phyloP scores from a whole-genome alignment of 768 basidiomycete species.

The Panellus pusillus region DNA sequence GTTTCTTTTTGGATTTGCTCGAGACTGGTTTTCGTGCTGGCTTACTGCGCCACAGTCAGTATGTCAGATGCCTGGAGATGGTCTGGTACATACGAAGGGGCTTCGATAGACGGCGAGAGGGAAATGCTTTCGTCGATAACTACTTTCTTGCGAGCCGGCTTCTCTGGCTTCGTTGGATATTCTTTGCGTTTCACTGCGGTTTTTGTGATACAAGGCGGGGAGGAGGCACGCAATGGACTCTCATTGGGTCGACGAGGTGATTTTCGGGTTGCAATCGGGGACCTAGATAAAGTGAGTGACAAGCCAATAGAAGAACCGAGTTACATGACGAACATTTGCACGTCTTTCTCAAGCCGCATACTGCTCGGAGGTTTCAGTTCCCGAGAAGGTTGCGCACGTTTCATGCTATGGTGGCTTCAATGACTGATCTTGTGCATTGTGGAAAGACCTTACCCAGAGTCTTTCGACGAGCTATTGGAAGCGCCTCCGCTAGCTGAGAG shows the following conservation, averaged over 20 bases:
- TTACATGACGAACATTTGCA: background rate
- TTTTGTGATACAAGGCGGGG: conserved; percentile 1
- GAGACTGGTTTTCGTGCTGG: conserved; percentile 6
- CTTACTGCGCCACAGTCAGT: background rate
- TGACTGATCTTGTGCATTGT: background rate
- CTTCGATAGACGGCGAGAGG: conserved; percentile 16
- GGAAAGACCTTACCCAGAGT: background rate
- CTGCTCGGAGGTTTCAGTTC: background rate
- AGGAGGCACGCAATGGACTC: background rate
- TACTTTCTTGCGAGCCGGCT: conserved; percentile 8
- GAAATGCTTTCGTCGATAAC: conserved; percentile 6
- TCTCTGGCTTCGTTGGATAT: conserved; percentile 1
- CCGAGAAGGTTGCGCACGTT: background rate
- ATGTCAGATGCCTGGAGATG: background rate
- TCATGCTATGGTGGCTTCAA: background rate
- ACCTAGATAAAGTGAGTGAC: background rate
- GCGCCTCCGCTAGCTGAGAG: no score
- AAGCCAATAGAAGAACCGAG: background rate
- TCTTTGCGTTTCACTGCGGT: conserved; percentile 15
- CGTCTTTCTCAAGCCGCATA: background rate
- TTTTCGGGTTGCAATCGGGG: background rate
- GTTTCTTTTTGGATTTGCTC: conserved; percentile 12
- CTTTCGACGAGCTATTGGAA: no score
- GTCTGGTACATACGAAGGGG: background rate
- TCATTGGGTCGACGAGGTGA: background rate